Base-by-base conservation (phyloP, 2,329 filamentous ascomycete genomes). In the Trichoderma asperellum region DNA sequence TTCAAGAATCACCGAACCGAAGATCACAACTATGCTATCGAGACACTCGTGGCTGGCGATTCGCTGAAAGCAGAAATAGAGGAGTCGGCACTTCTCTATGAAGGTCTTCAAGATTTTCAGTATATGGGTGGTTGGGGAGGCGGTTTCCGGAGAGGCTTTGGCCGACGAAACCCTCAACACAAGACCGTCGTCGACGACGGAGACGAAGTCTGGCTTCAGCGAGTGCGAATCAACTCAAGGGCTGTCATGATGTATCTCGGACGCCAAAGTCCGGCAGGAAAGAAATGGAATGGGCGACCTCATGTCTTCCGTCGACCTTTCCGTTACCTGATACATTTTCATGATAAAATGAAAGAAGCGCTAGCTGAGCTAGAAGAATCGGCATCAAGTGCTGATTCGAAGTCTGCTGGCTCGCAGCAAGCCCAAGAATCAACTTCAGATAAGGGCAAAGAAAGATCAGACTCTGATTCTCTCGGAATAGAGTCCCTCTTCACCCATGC, bases 191-290 rank as follows among this genome's bases (percentile, higher is more conserved):
- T 49, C 0, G 64, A 67, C 21, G 64, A 67, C 2, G 64, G 64
- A 29, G 64, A 67, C 40, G 64, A 59, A n/a, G 40, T 59, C 29
- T 59, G 64, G 64, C 40, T 67, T 24, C 64, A 67, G n/a, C 40
- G 64, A 29, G 64, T 67, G n/a, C 43, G 64, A 37, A 67, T 67
- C 6, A 67, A 67, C 55, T 67, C 64, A 27, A 52, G 64, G 29
- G 64, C 64, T 4, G 55, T 67, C 3, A 67, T 67, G 64, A 67
- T 67, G 64, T 67, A 67, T 12, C 55, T 67, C 11, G 64, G 64
- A 7, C 64, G 64, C 2, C 64, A 67, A 58, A 67, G 55, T 5
- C 55, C 55, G 3, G 64, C 64, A 14, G 64, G 64, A 18, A 67
- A 67, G 24, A 67, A 67, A n/a, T 67, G 55, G 55, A 67, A 67